phyloP scores from a whole-genome alignment of 116 monocot species.

The Dioscorea cayenensis region DNA sequence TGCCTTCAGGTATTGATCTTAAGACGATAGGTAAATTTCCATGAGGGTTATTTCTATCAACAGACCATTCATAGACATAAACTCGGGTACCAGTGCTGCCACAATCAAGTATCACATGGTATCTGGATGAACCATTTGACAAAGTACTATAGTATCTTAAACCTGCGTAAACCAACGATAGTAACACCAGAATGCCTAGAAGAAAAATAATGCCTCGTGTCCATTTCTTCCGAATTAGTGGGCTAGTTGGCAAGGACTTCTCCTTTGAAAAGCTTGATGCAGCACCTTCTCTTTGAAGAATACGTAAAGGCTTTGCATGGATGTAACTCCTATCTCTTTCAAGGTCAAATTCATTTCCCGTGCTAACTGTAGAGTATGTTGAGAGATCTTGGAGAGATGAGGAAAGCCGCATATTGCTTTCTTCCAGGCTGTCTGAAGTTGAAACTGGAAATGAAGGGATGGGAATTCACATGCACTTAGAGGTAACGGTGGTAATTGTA shows the following conservation, averaged over 20 bases:
- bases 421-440: not conserved
- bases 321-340: slow-evolving; percentile 29
- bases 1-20: slow-evolving; percentile 58
- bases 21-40: slow-evolving; percentile 50
- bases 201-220: slow-evolving; percentile 15
- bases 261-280: slow-evolving; percentile 74
- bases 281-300: slow-evolving; percentile 48
- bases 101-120: slow-evolving; percentile 86
- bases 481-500: no score
- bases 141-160: slow-evolving; percentile 39
- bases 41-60: slow-evolving; percentile 28
- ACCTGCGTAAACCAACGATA: slow-evolving; percentile 33
- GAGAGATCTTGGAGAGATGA: slow-evolving; percentile 76
- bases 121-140: slow-evolving; percentile 32
- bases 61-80: slow-evolving; percentile 69
- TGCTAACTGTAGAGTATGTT: slow-evolving; percentile 36
- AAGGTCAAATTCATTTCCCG: slow-evolving; percentile 22
- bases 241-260: slow-evolving; percentile 30
- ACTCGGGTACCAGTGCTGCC: slow-evolving; percentile 97
- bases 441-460: no score
- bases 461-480: no score
- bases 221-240: slow-evolving; percentile 43
- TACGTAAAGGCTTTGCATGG: slow-evolving; percentile 25
- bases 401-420: slow-evolving; percentile 54
- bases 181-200: slow-evolving; percentile 23